Conservation (phyloP, 352 stramenopile genomes). For the Globisporangium cylindrosporum region DNA sequence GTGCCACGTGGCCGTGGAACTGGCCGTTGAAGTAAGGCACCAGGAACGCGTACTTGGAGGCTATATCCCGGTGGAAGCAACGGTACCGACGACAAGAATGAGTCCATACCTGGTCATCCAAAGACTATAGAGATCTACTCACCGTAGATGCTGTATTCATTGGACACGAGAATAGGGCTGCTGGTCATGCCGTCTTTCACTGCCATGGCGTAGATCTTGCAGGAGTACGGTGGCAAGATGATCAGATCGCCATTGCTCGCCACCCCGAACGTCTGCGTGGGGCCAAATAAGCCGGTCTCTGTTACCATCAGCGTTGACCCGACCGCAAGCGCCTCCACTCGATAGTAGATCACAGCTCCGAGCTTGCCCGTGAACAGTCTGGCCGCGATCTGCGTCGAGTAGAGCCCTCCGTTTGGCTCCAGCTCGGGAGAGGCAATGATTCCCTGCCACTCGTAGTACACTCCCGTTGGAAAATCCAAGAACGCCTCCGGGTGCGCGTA, state of each 20-base stretch:
- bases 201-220: conserved; percentile 54
- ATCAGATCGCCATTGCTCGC: conserved; percentile 45
- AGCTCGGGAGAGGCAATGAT: conserved; percentile 41
- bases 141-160: conserved; percentile 62
- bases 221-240: conserved; percentile 51
- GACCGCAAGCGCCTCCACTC: conserved; percentile 23
- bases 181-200: conserved; percentile 61
- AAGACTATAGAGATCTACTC: background rate
- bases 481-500: conserved; percentile 66
- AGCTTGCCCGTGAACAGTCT: conserved; percentile 55
- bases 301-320: conserved; percentile 14
- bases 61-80: conserved; percentile 18
- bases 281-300: conserved; percentile 26
- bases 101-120: background rate
- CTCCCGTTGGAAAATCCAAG: conserved; percentile 55
- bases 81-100: background rate
- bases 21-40: conserved; percentile 67
- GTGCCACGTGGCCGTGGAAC: conserved; percentile 62
- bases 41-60: conserved; percentile 69
- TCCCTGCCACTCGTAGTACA: conserved; percentile 82
- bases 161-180: conserved; percentile 49
- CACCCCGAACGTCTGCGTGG: conserved; percentile 23
- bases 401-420: conserved; percentile 54
- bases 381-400: conserved; percentile 53
- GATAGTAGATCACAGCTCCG: conserved; percentile 59